Conservation (phyloP, 805 yeast genomes). For the Priceomyces carsonii region DNA sequence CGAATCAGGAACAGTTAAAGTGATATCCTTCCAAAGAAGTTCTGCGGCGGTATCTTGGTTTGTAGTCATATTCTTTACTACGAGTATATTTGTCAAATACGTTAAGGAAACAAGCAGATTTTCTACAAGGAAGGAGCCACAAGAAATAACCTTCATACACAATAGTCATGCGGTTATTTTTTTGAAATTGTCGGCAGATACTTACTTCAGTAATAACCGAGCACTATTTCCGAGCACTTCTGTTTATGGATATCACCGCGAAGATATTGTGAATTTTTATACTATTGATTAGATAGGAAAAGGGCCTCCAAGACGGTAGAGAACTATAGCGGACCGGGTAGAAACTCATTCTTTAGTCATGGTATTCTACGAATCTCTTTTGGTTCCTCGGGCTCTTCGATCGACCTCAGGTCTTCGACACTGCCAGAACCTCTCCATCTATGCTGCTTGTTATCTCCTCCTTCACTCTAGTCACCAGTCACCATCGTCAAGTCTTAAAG, state of each 20-base stretch:
- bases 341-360: background rate
- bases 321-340: no score
- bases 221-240: background rate
- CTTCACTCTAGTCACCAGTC: constrained; percentile 11
- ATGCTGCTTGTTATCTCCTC: constrained; percentile 3
- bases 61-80: background rate
- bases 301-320: no score
- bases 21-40: background rate
- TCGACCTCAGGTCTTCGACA: constrained; percentile 17
- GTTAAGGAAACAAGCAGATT: background rate
- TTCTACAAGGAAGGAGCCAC: background rate
- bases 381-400: constrained; percentile 24
- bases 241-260: background rate
- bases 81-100: background rate
- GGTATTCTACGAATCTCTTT: background rate
- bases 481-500: constrained; percentile 21
- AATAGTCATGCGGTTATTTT: background rate
- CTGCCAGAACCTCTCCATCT: constrained; percentile 6
- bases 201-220: background rate
- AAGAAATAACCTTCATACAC: constrained; percentile 1
- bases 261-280: background rate
- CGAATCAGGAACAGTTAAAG: constrained; percentile 1
- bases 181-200: background rate
- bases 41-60: background rate
- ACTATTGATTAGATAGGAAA: no score